These are phyloP conservation scores for Diophrys sp. DNA, from an alignment of 73 alveolate genomes.

Conservation along the genomic window DNA sequence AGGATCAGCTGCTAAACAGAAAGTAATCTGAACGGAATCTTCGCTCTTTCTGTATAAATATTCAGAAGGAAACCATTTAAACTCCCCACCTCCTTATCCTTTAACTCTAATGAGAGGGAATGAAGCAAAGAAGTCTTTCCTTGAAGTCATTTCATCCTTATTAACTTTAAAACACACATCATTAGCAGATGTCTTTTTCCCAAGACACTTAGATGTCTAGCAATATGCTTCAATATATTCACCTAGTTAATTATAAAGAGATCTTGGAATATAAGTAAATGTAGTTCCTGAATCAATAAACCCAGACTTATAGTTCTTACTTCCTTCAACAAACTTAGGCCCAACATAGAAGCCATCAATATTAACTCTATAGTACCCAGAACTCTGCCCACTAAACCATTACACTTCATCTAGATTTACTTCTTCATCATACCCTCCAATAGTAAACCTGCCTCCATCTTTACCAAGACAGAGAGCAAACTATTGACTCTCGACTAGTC, in stretches of 20 bases:
- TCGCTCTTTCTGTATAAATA: constrained; percentile 45
- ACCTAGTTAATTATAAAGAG: background rate
- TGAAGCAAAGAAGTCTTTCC: constrained; percentile 36
- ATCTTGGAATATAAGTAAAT: constrained; percentile 60
- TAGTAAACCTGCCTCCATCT: constrained; percentile 81
- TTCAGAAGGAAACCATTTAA: constrained; percentile 77
- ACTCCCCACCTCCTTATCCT: constrained; percentile 24
- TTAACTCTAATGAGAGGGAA: constrained; percentile 60
- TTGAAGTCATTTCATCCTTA: background rate
- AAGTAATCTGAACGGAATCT: constrained; percentile 7
- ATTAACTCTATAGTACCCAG: background rate
- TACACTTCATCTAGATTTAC: constrained; percentile 40
- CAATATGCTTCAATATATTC: constrained; percentile 13
- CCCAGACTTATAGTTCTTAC: constrained; percentile 1
- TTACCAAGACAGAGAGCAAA: constrained; percentile 81
- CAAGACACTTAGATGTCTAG: constrained; percentile 22
- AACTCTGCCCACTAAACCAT: constrained; percentile 15
- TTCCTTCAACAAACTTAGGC: background rate
- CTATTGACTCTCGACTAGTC: constrained; percentile 45
- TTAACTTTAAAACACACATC: background rate
- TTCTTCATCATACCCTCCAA: constrained; percentile 72
- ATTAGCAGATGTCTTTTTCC: background rate
- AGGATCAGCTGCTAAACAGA: constrained; percentile 60
- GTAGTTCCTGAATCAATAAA: constrained; percentile 87
- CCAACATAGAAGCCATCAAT: constrained; percentile 10